Conservation (phyloP, 192 early-diverging fungal genomes). For the Allomyces javanicus region DNA sequence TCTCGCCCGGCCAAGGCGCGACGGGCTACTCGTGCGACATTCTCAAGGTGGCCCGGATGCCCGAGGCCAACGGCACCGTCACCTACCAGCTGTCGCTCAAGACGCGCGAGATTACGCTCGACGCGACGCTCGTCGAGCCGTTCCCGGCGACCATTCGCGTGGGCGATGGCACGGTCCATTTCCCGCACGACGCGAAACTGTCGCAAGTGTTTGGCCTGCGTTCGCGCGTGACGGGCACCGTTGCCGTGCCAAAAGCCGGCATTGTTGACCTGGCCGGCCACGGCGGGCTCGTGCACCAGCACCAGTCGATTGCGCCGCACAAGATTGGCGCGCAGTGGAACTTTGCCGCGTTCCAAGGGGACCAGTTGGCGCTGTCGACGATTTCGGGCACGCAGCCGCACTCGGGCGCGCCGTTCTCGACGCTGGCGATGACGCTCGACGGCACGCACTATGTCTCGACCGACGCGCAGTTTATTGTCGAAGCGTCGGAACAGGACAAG, state of each 20-base stretch:
- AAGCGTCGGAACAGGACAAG: not conserved
- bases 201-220: not conserved
- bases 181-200: not conserved
- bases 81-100: not conserved
- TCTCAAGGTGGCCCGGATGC: no score
- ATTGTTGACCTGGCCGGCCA: not conserved
- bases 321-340: conserved; percentile 1
- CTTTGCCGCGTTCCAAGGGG: not conserved
- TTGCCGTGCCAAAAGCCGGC: no score
- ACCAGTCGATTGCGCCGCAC: not conserved
- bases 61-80: no score
- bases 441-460: not conserved
- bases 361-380: not conserved
- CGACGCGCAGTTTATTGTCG: not conserved
- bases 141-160: not conserved
- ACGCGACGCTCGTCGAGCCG: not conserved
- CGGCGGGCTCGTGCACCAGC: not conserved
- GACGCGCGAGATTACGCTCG: not conserved
- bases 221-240: not conserved
- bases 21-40: no score
- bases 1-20: not conserved
- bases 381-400: not conserved
- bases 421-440: not conserved
- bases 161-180: not conserved
- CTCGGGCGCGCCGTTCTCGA: not conserved